phyloP scores from a whole-genome alignment of 2,329 filamentous ascomycete species.

The Fusarium praegraminearum region DNA sequence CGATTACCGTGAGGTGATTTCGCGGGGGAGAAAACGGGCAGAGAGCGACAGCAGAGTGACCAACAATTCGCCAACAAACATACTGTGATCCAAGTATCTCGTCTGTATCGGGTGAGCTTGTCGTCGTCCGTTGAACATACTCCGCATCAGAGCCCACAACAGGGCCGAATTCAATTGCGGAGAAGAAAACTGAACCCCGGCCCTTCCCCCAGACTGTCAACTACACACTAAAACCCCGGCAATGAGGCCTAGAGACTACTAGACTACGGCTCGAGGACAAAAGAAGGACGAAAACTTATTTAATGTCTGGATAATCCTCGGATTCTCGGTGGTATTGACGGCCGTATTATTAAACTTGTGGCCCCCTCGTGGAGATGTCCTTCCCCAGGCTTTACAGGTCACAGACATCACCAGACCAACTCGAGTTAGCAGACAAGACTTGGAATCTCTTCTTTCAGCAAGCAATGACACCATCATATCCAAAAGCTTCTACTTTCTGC shows the following conservation, averaged over 20 bases:
- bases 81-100: conserved; percentile 1
- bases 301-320: conserved; percentile 30
- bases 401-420: conserved; percentile 33
- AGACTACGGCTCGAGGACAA: neutral
- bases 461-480: conserved; percentile 19
- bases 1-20: conserved; percentile 5
- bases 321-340: conserved; percentile 41
- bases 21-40: conserved; percentile 2
- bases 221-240: neutral
- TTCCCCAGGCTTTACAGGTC: conserved; percentile 20
- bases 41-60: conserved; percentile 13
- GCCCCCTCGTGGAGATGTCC: neutral
- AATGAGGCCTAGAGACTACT: neutral
- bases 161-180: conserved; percentile 35
- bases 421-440: conserved; percentile 16
- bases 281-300: neutral
- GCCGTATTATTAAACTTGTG: conserved; percentile 38
- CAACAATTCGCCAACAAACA: neutral
- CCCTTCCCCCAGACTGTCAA: conserved; percentile 25
- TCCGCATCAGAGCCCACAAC: conserved; percentile 29
- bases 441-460: conserved; percentile 6
- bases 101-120: neutral
- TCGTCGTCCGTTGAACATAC: conserved; percentile 1
- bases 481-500: conserved; percentile 10
- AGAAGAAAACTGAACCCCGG: conserved; percentile 18